Evolutionary conservation across 257 asterid genomes (phyloP), one percentile per base, ranked within the genome.

Genomic region (Solanum piurae): DNA sequence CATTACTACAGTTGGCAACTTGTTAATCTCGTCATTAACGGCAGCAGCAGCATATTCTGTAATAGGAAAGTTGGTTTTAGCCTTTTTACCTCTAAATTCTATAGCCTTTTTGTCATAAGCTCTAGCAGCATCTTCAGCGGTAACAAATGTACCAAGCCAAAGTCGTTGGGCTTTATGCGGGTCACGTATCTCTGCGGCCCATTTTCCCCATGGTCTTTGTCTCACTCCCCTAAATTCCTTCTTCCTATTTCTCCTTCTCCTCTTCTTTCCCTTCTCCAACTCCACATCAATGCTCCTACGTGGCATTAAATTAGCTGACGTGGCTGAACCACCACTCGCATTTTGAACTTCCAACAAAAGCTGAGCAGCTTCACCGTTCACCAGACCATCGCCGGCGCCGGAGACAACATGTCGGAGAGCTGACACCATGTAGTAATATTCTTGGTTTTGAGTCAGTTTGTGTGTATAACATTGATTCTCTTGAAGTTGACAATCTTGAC

Each of bases 181-280:
- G 68, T 90, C 86, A 31, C 90, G n/a, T 58, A 90, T 89, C 37
- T 90, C 92, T 4, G 89, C 86, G 5, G 55, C 91, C 90, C 90
- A 90, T 18, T 82, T 89, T 10, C 90, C 90, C 82, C 71, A 72
- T 7, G 68, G 85, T 37, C 90, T 69, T 38, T 83, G 72, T 75
- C 90, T 80, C 33, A 86, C 66, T 64, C 85, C 92, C 71, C 90
- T 77, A 66, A 52, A 88, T 20, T 77, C 55, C 80, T 23, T 84
- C 38, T 87, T 88, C 18, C 18, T 44, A 44, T 79, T 36, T 12
- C 40, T 38, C 7, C 58, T 72, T 1, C 14, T 66, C 66, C 79
- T 23, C 83, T 44, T 46, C 68, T 38, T 60, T 5, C 73, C 60
- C 5, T 40, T 46, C 58, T 27, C 83, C n/a, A 21, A 13, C 14